These are phyloP conservation scores for Scheffersomyces stipitis DNA, from an alignment of 805 yeast genomes.

Conservation along the genomic window DNA sequence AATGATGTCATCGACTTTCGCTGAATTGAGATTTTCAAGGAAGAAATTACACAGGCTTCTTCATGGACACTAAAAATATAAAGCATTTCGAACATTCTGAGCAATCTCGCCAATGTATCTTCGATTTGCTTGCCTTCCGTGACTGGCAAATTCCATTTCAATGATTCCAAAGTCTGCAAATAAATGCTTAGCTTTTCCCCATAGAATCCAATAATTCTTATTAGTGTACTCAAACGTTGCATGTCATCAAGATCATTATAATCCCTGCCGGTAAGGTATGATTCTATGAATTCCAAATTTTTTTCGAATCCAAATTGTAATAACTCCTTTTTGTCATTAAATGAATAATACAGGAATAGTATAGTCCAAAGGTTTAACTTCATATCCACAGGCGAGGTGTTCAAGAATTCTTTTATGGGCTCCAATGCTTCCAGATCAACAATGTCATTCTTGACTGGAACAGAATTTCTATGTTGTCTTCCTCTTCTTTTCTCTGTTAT, in stretches of 20 bases:
- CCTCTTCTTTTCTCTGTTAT: slow-evolving; percentile 19
- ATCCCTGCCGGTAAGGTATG: slow-evolving; percentile 24
- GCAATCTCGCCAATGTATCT: slow-evolving; percentile 18
- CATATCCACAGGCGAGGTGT: slow-evolving; percentile 62
- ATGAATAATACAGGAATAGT: slow-evolving; percentile 55
- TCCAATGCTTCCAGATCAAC: slow-evolving; percentile 21
- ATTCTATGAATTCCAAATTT: slow-evolving; percentile 46
- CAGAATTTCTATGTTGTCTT: slow-evolving; percentile 6
- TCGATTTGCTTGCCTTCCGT: background rate
- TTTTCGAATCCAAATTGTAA: slow-evolving; percentile 52
- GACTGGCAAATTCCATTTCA: slow-evolving; percentile 34
- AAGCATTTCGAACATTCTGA: slow-evolving; percentile 39
- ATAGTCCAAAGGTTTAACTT: slow-evolving; percentile 75
- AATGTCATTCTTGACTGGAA: slow-evolving; percentile 2
- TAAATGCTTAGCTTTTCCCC: slow-evolving; percentile 49
- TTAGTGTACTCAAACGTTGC: slow-evolving; percentile 42
- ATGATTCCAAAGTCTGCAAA: slow-evolving; percentile 20
- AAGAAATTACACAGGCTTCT: slow-evolving; percentile 43
- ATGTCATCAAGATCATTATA: slow-evolving; percentile 16
- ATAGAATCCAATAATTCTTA: slow-evolving; percentile 53
- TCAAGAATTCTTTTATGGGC: slow-evolving; percentile 63
- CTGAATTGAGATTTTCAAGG: slow-evolving; percentile 41
- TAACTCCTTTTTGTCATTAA: slow-evolving; percentile 23
- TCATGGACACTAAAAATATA: slow-evolving; percentile 55
- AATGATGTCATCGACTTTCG: slow-evolving; percentile 44